Evolutionary conservation across 2,329 filamentous ascomycete species (phyloP), one percentile per base, ranked within the genome.

Genomic region (Plenodomus lindquistii): DNA sequence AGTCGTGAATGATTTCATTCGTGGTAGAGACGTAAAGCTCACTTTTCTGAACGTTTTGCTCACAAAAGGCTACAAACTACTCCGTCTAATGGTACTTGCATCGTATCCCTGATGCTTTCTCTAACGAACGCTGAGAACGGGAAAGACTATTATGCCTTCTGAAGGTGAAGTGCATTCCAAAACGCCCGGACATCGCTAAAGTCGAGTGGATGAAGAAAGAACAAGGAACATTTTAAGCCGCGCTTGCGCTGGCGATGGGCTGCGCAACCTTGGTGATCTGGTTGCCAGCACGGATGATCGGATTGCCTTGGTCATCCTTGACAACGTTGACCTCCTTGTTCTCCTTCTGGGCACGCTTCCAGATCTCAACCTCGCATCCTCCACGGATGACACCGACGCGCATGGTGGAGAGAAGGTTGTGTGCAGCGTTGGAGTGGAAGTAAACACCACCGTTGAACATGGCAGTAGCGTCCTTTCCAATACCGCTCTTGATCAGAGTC

Each of bases 221-320:
- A 31, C 27, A 31, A 15, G 27, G 15, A 31, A 31, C 40, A 49
- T 66, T 61, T 18, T 74, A 93, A 66, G 91, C 91, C 56, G 91
- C 91, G 74, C 91, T 91, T 50, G 92, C 92, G 62, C 86, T 92
- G 55, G 87, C 85, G 46, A 89, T 84, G 37, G 92, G 91, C 72
- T 91, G 85, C 17, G 85, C 77, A 42, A 95, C 84, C 75, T 90
- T 91, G 61, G 92, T 97, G 50, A 89, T 83, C 77, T 97, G 92
- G 64, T 85, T 80, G 44, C 91, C 91, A 58, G 92, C 91, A 57
- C 92, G 87, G 66, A 95, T 84, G 62, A 97, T 91, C 57, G 88
- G 86, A 73, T 90, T 83, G 42, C 91, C 92, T 44, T 84, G 79
- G 15, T 85, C 88, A 70, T 96, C 92, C 71, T 89, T 91, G 72